Evolutionary conservation across 23 red algal genomes (phyloP).

Genomic region (Cyanidium caldarium): DNA sequence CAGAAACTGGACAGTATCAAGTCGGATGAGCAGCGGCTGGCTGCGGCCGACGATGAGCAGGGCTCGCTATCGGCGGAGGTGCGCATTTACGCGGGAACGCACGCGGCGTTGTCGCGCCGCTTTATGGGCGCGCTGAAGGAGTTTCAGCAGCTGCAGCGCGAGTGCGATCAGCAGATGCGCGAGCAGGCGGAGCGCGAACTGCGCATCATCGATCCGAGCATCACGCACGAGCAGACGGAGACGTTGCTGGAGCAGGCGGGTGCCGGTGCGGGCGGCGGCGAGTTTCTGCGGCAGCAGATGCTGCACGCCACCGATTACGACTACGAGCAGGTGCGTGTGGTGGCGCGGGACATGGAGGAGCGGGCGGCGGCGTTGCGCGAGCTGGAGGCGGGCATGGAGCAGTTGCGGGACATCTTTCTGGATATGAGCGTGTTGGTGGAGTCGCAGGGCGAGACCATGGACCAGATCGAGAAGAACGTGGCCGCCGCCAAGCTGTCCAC

Average conservation of each 20-base stretch:
- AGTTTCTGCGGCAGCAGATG: constrained; percentile 24
- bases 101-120: constrained; percentile 14
- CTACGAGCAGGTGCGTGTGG: constrained; percentile 12
- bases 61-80: not conserved
- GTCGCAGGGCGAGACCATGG: constrained; percentile 68
- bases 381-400: constrained; percentile 49
- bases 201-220: constrained; percentile 15
- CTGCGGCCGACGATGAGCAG: not conserved
- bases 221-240: constrained; percentile 6
- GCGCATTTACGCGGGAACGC: constrained; percentile 16
- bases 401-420: constrained; percentile 88
- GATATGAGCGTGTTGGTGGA: constrained; percentile 94
- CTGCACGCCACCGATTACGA: constrained; percentile 10
- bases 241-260: constrained; percentile 9
- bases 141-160: constrained; percentile 20
- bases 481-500: constrained; percentile 16
- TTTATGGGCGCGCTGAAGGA: constrained; percentile 19
- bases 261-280: constrained; percentile 1
- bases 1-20: constrained; percentile 10
- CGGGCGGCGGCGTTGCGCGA: constrained; percentile 17
- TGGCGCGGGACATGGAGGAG: constrained; percentile 18
- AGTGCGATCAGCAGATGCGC: constrained; percentile 12
- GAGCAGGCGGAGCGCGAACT: constrained; percentile 23
- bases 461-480: constrained; percentile 92
- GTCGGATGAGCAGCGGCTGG: not conserved